phyloP scores from a whole-genome alignment of 352 stramenopile genomes.

The Pelagophyceae sp. region DNA sequence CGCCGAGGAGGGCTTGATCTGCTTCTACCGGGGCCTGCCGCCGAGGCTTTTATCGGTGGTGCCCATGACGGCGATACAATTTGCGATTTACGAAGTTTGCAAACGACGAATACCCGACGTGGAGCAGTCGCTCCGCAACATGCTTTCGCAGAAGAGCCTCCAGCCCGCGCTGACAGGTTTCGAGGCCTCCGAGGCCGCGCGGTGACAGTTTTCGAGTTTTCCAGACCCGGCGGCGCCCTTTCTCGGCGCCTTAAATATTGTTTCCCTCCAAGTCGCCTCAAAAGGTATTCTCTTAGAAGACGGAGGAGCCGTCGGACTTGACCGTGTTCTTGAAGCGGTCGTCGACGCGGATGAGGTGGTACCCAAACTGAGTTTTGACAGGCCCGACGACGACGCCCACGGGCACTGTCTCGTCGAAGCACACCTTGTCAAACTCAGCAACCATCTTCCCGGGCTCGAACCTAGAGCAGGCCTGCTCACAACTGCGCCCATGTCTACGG shows the following conservation, averaged over 20 bases:
- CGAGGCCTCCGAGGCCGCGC: no score
- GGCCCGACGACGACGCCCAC: not conserved
- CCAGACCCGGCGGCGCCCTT: no score
- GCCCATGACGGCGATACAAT: constrained; percentile 25
- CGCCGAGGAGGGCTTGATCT: constrained; percentile 10
- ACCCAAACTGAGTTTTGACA: constrained; percentile 13
- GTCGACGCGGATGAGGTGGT: constrained; percentile 12
- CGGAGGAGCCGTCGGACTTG: not conserved
- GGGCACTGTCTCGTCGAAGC: not conserved
- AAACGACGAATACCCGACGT: constrained; percentile 2
- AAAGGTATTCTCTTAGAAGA: not conserved
- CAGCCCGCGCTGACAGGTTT: no score
- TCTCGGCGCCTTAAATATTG: no score
- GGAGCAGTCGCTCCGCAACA: not conserved
- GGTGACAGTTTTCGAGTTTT: no score
- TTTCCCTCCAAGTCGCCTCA: no score
- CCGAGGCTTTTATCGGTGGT: constrained; percentile 20
- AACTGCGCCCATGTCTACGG: no score
- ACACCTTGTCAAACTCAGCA: not conserved
- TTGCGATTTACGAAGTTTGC: constrained; percentile 18
- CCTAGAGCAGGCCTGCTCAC: no score
- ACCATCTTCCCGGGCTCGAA: constrained; percentile 20
- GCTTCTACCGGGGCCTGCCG: constrained; percentile 21
- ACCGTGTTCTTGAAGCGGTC: constrained; percentile 14
- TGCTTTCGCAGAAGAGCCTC: not conserved